Percentiles rank a stretch among this genome's conserved stretches.
These are phyloP conservation scores for Cladophialophora carrionii DNA, from an alignment of 2,329 filamentous ascomycete genomes.

Conservation along the genomic window DNA sequence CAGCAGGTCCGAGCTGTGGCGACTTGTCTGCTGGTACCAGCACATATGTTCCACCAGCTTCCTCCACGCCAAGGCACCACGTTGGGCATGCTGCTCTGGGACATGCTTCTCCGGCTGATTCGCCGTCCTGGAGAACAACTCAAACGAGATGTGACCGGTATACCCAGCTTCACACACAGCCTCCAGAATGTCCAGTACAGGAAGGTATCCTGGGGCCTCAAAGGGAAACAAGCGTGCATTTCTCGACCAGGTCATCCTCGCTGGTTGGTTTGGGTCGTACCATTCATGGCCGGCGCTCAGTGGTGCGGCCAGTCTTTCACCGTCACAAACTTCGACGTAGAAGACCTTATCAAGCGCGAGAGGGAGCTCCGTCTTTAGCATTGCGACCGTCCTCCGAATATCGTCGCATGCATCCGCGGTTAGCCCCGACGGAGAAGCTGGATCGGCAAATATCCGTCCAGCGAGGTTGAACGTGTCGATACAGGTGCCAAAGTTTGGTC, in stretches of 20 bases:
- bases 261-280: conserved; percentile 61
- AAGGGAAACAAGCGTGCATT: conserved; percentile 74
- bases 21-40: conserved; percentile 16
- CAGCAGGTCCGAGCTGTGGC: background rate
- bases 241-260: conserved; percentile 76
- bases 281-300: conserved; percentile 62
- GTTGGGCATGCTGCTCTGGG: conserved; percentile 31
- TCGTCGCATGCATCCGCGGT: conserved; percentile 59
- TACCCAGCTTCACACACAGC: conserved; percentile 67
- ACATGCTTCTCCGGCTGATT: conserved; percentile 30
- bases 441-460: conserved; percentile 71
- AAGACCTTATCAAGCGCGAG: conserved; percentile 63
- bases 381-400: conserved; percentile 58
- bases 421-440: conserved; percentile 57
- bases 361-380: conserved; percentile 52
- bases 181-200: conserved; percentile 63
- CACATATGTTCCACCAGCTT: conserved; percentile 33
- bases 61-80: conserved; percentile 31
- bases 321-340: conserved; percentile 77
- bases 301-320: conserved; percentile 63
- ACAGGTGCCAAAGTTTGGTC: conserved; percentile 74
- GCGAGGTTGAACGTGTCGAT: conserved; percentile 80
- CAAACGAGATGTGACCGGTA: conserved; percentile 43
- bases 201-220: conserved; percentile 67
- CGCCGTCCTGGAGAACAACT: conserved; percentile 37